A percentile compares a stretch with the other conserved stretches of the same genome.
Evolutionary conservation across 306 rosid genomes (phyloP).

Genomic region (Vachellia collinsii): DNA sequence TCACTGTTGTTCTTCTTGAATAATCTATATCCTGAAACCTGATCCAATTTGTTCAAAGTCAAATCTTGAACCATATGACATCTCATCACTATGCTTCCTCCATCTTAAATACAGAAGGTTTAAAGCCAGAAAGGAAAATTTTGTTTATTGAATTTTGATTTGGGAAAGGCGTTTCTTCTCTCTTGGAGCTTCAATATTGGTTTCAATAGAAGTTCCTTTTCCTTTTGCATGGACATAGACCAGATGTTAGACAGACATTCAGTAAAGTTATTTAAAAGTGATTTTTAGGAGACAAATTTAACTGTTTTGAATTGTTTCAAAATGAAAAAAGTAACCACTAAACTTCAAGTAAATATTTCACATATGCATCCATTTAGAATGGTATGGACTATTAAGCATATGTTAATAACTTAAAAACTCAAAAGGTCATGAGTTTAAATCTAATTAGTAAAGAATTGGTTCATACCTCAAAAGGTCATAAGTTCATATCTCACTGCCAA

Average conservation of each 20-base stretch:
- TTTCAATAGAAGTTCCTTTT: not conserved
- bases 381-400: not conserved
- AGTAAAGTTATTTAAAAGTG: too few relatives aligned
- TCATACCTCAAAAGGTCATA: too few relatives aligned
- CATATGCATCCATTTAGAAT: not conserved
- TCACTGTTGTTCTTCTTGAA: not conserved
- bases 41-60: not conserved
- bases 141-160: not conserved
- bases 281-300: too few relatives aligned
- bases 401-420: not conserved
- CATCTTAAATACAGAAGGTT: not conserved
- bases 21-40: not conserved
- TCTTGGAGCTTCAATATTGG: not conserved
- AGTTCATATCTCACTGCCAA: too few relatives aligned
- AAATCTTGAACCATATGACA: not conserved
- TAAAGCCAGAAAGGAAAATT: not conserved
- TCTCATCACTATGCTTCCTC: not conserved
- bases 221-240: too few relatives aligned
- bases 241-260: too few relatives aligned
- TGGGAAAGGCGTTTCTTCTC: not conserved
- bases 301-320: not conserved
- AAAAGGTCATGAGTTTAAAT: not conserved
- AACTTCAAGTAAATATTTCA: constrained; percentile 6
- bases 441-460: too few relatives aligned
- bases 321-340: not conserved